Conservation (phyloP, 495 filamentous ascomycete genomes). For the Aspergillus diversus region DNA sequence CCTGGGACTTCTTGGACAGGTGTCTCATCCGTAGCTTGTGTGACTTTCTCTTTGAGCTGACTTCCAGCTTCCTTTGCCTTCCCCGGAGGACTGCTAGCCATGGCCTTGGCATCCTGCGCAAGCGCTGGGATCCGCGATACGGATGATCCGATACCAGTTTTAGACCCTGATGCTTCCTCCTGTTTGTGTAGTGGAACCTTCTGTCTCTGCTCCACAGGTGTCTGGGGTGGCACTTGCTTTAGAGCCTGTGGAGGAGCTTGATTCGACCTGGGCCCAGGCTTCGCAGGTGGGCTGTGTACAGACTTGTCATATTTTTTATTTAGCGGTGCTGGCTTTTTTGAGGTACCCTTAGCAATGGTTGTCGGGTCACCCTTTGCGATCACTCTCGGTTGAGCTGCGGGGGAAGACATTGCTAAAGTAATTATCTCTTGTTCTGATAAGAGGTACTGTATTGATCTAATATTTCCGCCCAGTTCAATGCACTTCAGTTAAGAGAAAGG, state of each 20-base stretch:
- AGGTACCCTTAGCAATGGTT: background rate
- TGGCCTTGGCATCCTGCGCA: background rate
- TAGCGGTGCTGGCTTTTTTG: background rate
- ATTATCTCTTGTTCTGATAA: too few species aligned
- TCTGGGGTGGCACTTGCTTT: background rate
- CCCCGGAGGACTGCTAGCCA: background rate
- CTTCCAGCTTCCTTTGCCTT: background rate
- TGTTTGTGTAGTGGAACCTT: background rate
- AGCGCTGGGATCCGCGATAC: background rate
- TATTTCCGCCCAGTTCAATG: too few species aligned
- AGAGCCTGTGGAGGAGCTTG: background rate
- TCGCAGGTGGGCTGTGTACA: background rate
- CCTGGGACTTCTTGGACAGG: background rate
- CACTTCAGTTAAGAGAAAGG: too few species aligned
- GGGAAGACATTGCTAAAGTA: conserved; percentile 12
- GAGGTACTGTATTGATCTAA: too few species aligned
- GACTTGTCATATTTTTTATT: background rate
- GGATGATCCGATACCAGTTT: background rate
- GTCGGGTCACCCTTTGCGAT: background rate
- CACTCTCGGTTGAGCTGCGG: conserved; percentile 23
- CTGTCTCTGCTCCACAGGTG: background rate
- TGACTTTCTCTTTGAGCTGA: background rate
- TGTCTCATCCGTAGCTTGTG: background rate
- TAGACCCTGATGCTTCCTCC: background rate
- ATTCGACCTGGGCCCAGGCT: background rate